phyloP scores from a whole-genome alignment of 306 rosid genomes.

The Cercis canadensis region DNA sequence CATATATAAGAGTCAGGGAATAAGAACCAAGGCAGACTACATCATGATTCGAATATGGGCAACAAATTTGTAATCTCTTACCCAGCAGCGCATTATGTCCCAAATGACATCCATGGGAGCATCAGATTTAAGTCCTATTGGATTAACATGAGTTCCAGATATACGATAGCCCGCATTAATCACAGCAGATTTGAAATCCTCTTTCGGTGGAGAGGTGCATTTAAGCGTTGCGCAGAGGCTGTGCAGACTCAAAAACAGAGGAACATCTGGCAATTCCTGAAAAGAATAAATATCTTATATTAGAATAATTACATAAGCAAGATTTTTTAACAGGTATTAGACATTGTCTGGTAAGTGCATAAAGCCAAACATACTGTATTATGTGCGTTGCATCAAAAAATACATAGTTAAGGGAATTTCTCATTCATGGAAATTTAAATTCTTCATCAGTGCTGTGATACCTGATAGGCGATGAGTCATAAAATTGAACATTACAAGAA shows the following conservation, averaged over 20 bases:
- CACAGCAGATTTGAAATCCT: slow-evolving; percentile 90
- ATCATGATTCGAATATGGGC: slow-evolving; percentile 5
- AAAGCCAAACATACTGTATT: not conserved
- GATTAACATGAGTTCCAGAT: slow-evolving; percentile 95
- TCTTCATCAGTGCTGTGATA: not conserved
- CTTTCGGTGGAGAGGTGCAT: slow-evolving; percentile 97
- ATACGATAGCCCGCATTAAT: slow-evolving; percentile 92
- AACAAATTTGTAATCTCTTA: slow-evolving; percentile 41
- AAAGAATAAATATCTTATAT: slow-evolving; percentile 24
- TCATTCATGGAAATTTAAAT: too few species aligned
- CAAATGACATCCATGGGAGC: slow-evolving; percentile 97
- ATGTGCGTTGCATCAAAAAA: not conserved
- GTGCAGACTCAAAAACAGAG: slow-evolving; percentile 92
- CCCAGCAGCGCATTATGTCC: slow-evolving; percentile 99
- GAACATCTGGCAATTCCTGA: slow-evolving; percentile 94
- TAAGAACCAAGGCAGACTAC: not conserved
- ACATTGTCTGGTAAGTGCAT: too few species aligned
- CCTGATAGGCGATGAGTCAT: not conserved
- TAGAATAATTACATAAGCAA: slow-evolving; percentile 12
- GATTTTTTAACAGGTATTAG: too few species aligned
- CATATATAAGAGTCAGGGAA: too few species aligned
- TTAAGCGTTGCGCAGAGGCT: slow-evolving; percentile 92
- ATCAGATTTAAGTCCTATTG: slow-evolving; percentile 90
- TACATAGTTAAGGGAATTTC: not conserved
- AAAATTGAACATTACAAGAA: not conserved